Evolutionary conservation across 2,329 filamentous ascomycete species (phyloP).

Genomic region (Aspergillus tamarii): DNA sequence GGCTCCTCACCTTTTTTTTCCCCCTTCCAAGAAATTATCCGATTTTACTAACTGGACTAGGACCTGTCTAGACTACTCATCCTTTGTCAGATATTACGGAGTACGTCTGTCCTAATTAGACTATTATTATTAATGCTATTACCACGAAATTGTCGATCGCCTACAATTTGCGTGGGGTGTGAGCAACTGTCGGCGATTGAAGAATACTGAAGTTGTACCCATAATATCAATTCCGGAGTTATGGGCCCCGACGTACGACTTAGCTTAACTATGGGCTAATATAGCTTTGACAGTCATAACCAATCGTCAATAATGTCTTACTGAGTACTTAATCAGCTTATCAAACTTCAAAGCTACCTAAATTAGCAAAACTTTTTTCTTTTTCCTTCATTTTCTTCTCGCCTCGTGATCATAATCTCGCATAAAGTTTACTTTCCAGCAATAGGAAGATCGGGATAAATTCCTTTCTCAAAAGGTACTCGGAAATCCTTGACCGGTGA

Average conservation of each 20-base stretch:
- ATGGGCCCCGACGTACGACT: background rate
- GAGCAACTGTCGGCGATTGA: background rate
- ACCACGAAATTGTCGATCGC: background rate
- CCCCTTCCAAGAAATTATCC: slow-evolving; percentile 29
- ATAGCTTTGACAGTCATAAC: background rate
- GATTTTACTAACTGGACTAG: slow-evolving; percentile 10
- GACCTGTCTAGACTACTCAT: slow-evolving; percentile 4
- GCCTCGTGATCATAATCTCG: background rate
- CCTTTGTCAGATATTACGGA: background rate
- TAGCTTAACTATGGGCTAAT: background rate
- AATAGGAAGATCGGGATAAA: background rate
- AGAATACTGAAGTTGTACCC: background rate
- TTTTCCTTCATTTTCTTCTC: background rate
- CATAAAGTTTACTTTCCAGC: background rate
- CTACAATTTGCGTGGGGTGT: background rate
- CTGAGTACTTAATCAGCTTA: background rate
- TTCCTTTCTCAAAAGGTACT: background rate
- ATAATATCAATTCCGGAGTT: background rate
- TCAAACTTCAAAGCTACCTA: background rate
- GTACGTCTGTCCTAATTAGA: too few species aligned
- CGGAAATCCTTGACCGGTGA: slow-evolving; percentile 9
- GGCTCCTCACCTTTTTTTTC: slow-evolving; percentile 9
- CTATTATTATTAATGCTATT: background rate
- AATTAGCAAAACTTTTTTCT: background rate
- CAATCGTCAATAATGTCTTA: slow-evolving; percentile 1